Evolutionary conservation across 169 alveolate genomes (phyloP).

Genomic region (Cryptosporidium ryanae): DNA sequence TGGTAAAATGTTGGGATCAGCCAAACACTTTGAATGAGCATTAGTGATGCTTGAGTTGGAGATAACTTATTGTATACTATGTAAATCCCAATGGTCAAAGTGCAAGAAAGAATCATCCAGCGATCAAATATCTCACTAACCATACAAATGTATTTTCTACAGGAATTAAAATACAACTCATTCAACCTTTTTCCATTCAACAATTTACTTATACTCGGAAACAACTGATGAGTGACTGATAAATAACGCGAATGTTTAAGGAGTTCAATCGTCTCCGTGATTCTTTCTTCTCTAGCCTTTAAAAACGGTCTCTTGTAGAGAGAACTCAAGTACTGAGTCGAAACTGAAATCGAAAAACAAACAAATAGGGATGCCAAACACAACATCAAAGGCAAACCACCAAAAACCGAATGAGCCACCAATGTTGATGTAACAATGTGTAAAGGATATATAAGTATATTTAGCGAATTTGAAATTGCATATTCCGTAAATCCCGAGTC

Average conservation of each 20-base stretch:
- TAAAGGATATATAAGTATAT: conserved; percentile 37
- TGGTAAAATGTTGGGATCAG: conserved; percentile 58
- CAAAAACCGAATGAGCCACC: conserved; percentile 63
- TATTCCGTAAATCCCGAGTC: conserved; percentile 68
- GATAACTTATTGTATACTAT: conserved; percentile 34
- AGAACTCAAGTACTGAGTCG: conserved; percentile 38
- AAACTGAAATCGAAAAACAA: conserved; percentile 28
- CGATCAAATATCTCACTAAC: conserved; percentile 38
- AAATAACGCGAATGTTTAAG: conserved; percentile 58
- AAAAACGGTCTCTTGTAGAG: conserved; percentile 56
- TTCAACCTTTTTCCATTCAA: background rate
- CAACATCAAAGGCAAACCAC: conserved; percentile 35
- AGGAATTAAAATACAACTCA: conserved; percentile 45
- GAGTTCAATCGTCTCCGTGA: conserved; percentile 21
- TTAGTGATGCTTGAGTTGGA: conserved; percentile 32
- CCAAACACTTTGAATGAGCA: conserved; percentile 67
- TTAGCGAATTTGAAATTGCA: conserved; percentile 23
- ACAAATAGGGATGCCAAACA: conserved; percentile 16
- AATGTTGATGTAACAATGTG: conserved; percentile 30
- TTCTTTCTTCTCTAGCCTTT: conserved; percentile 70
- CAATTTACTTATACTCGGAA: conserved; percentile 19
- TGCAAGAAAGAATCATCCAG: conserved; percentile 37
- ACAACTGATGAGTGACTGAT: conserved; percentile 62
- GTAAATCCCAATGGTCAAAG: conserved; percentile 31
- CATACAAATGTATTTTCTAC: conserved; percentile 58